Base-by-base conservation (phyloP, 2,329 filamentous ascomycete species). In the Chaetothyriales sp. region DNA sequence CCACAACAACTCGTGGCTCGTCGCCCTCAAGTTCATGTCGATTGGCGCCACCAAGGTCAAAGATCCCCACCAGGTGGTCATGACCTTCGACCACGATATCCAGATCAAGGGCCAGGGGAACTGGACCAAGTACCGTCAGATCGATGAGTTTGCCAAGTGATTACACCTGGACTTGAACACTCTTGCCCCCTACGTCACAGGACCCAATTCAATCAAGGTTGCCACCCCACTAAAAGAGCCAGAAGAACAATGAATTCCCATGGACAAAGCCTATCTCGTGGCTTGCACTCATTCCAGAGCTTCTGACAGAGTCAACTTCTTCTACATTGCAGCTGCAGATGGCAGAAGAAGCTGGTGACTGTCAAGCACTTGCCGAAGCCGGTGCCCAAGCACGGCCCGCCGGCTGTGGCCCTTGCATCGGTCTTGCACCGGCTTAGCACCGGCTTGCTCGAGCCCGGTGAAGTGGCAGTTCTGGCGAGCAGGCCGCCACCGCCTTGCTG, bases 121-220 rank as follows among this genome's bases (percentile, higher is more conserved):
- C 62, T 66, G 94, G 44, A 81, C 83, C 62, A 95, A 95, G 64
- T 95, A 95, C 67, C 64, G 67, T 15, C 77, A 84, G 62, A 94
- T 95, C 49, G 81, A 92, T 64, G 77, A 81, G 56, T 95, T 97
- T 69, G 90, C 87, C 1, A 95, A 97, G 69, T 72, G 82, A 43
- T 75, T 95, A 0, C 89, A 85, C 65, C 72, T 95, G 5, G 80
- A 95, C 65, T 77, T 95, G 0, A 86, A 84, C 0, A 89, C 87
- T 0, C 76, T 95, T 0, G 84, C 86, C 0, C 89, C 89, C 0
- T 89, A 85, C 52, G 82, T 95, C 8, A 77, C 89, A 0, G 89
- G 90, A 0, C 90, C 90, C 0, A 95, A 95, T 69, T 89, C 85
- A 0, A 88, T 95, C 63, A 95, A 95, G 68, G 72, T 95, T 0